Percentiles rank a stretch among this genome's conserved stretches.
These are phyloP conservation scores for Grigorovia humatica DNA, from an alignment of 805 yeast species.

Conservation along the genomic window DNA sequence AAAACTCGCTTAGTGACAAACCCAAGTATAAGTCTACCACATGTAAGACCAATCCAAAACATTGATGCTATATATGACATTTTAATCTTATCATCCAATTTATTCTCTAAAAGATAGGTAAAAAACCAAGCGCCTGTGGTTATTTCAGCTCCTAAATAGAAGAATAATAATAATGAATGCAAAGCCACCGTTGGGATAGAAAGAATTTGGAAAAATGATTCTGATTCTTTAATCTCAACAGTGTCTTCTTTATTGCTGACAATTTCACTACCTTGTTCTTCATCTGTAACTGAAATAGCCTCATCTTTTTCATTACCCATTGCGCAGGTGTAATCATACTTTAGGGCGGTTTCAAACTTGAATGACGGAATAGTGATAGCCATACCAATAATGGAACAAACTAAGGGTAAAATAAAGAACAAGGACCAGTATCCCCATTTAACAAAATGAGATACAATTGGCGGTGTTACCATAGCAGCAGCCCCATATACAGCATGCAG, in stretches of 20 bases:
- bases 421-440: conserved; percentile 23
- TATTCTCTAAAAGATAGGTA: conserved; percentile 47
- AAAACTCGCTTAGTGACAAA: conserved; percentile 42
- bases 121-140: conserved; percentile 63
- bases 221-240: not conserved
- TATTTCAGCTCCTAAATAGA: conserved; percentile 63
- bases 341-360: conserved; percentile 32
- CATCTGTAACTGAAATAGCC: conserved; percentile 5
- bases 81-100: conserved; percentile 35
- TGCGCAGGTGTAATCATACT: conserved; percentile 24
- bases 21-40: conserved; percentile 51
- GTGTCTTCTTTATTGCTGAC: conserved; percentile 6
- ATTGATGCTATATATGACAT: conserved; percentile 61
- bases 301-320: conserved; percentile 5
- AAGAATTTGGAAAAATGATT: conserved; percentile 10
- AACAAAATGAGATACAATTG: conserved; percentile 41
- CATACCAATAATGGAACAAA: conserved; percentile 29
- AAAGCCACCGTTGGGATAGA: conserved; percentile 33
- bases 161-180: conserved; percentile 45
- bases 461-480: conserved; percentile 63
- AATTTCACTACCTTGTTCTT: conserved; percentile 5
- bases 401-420: conserved; percentile 26
- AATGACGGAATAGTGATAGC: conserved; percentile 34
- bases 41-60: conserved; percentile 61
- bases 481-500: conserved; percentile 63